Conservation (phyloP, 495 filamentous ascomycete genomes). For the Neurospora tetraspora region DNA sequence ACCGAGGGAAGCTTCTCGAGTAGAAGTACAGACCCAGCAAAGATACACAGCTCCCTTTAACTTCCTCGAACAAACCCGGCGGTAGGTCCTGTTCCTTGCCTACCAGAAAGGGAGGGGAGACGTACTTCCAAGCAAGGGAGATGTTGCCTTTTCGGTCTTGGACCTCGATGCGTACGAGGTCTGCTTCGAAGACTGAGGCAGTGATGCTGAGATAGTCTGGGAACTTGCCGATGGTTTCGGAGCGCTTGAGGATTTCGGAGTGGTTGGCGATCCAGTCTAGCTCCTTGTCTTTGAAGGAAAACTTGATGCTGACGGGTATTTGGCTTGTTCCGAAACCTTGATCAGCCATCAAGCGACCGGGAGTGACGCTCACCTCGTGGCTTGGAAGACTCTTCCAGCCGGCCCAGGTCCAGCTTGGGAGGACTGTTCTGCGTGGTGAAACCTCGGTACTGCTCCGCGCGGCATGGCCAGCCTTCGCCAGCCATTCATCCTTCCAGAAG, state of each 20-base stretch:
- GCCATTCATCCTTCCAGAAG: background rate
- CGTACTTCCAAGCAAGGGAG: background rate
- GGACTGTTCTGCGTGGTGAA: background rate
- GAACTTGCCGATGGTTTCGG: background rate
- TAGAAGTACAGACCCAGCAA: background rate
- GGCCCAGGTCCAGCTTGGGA: constrained; percentile 3
- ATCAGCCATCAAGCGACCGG: background rate
- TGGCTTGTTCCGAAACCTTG: background rate
- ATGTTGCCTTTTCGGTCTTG: background rate
- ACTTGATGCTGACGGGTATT: background rate
- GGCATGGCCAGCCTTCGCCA: too few species aligned
- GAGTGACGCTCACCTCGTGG: background rate
- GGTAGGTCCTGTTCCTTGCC: background rate
- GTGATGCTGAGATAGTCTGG: background rate
- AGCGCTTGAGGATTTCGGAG: background rate
- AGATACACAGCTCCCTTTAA: background rate
- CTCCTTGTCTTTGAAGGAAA: background rate
- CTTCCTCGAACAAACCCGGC: background rate
- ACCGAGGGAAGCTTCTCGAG: background rate
- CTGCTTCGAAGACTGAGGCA: background rate
- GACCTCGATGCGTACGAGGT: background rate
- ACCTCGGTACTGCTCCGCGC: too few species aligned
- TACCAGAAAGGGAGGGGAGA: background rate
- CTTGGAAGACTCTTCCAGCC: background rate
- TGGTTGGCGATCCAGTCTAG: background rate